Evolutionary conservation across 2,329 filamentous ascomycete genomes (phyloP).

Genomic region (Claviceps fusiformis): DNA sequence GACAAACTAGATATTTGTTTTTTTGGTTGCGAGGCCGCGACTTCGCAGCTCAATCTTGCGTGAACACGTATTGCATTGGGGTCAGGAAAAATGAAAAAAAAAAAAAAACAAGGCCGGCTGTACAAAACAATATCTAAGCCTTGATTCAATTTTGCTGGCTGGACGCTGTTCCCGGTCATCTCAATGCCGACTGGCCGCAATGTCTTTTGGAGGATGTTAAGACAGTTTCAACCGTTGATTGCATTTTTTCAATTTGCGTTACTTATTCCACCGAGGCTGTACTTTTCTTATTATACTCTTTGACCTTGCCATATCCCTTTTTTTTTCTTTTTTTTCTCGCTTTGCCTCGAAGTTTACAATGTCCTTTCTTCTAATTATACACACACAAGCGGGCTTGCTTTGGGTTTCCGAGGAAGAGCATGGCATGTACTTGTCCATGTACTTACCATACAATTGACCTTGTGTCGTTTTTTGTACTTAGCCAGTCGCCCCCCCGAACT

Average conservation of each 20-base stretch:
- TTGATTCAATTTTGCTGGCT: background rate
- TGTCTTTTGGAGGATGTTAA: conserved; percentile 3
- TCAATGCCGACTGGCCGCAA: background rate
- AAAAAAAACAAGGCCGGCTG: background rate
- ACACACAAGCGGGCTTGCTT: conserved; percentile 22
- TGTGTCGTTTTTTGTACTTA: conserved; percentile 16
- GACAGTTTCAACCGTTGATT: conserved; percentile 4
- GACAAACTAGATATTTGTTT: conserved; percentile 8
- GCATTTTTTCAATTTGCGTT: background rate
- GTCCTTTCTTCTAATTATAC: conserved; percentile 14
- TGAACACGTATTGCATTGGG: background rate
- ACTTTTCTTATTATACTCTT: background rate
- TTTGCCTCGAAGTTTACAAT: conserved; percentile 15
- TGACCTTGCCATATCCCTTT: background rate
- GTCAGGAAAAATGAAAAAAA: background rate
- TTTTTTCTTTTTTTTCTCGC: conserved; percentile 12
- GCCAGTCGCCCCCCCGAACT: conserved; percentile 15
- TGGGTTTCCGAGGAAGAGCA: conserved; percentile 13
- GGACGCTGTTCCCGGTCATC: conserved; percentile 2
- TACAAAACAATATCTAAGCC: background rate
- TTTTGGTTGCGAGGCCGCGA: conserved; percentile 4
- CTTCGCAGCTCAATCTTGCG: background rate
- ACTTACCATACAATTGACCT: background rate
- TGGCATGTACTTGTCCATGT: conserved; percentile 1
- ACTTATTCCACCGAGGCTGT: background rate